phyloP scores from a whole-genome alignment of 208 protist species.

The Crithidia fasciculata region DNA sequence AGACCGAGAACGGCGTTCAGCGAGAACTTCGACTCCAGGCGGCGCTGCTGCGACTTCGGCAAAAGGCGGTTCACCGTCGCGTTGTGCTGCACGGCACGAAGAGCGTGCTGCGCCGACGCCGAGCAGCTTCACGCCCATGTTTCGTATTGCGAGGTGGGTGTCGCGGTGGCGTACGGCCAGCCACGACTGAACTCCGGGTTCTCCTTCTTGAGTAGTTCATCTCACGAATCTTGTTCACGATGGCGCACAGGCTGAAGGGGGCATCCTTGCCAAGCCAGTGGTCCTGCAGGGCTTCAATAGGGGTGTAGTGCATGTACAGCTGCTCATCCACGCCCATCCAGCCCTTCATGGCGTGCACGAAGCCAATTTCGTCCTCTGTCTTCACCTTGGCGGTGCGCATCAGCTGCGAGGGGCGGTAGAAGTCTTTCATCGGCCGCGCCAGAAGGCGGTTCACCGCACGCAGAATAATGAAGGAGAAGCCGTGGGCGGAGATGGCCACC shows the following conservation, averaged over 20 bases:
- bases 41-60: conserved; percentile 83
- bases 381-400: conserved; percentile 77
- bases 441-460: conserved; percentile 73
- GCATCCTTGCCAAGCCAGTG: conserved; percentile 91
- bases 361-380: conserved; percentile 75
- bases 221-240: conserved; percentile 90
- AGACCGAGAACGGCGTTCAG: conserved; percentile 79
- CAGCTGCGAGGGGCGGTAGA: conserved; percentile 87
- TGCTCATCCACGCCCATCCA: conserved; percentile 88
- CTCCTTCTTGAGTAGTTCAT: conserved; percentile 88
- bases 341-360: conserved; percentile 82
- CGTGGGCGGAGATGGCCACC: conserved; percentile 80
- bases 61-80: conserved; percentile 86
- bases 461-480: conserved; percentile 79
- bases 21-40: conserved; percentile 76
- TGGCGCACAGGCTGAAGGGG: conserved; percentile 80
- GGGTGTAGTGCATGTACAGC: conserved; percentile 88
- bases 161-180: conserved; percentile 75
- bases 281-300: conserved; percentile 89
- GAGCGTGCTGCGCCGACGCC: conserved; percentile 85
- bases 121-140: conserved; percentile 82
- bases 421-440: conserved; percentile 79
- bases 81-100: conserved; percentile 82
- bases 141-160: conserved; percentile 84
- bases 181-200: conserved; percentile 93